Percentiles rank a stretch among this genome's conserved stretches.
phyloP scores from a whole-genome alignment of 2,329 filamentous ascomycete species.

The Fusarium sororula region DNA sequence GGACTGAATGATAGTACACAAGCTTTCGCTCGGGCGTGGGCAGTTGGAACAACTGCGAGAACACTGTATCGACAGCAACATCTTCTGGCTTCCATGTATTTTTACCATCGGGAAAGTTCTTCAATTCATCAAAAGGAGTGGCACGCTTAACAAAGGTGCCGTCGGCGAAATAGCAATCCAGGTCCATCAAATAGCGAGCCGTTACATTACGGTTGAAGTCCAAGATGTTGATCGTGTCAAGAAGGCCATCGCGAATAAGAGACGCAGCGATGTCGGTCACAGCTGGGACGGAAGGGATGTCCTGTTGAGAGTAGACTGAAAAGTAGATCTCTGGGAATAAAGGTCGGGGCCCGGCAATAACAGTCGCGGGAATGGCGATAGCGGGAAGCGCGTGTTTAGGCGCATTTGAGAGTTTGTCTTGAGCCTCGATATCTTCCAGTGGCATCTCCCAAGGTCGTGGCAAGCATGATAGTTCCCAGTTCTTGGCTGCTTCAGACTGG shows the following conservation, averaged over 20 bases:
- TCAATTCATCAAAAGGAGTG: slow-evolving; percentile 89
- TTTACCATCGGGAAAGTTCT: slow-evolving; percentile 69
- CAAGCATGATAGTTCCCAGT: slow-evolving; percentile 78
- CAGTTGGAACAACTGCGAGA: slow-evolving; percentile 91
- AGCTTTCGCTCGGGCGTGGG: slow-evolving; percentile 90
- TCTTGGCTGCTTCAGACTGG: slow-evolving; percentile 75
- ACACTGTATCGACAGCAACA: slow-evolving; percentile 95
- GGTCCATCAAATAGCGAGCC: slow-evolving; percentile 89
- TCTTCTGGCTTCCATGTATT: slow-evolving; percentile 98
- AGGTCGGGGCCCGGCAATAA: slow-evolving; percentile 77
- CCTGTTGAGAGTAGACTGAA: slow-evolving; percentile 89
- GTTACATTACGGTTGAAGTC: slow-evolving; percentile 91
- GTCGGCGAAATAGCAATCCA: slow-evolving; percentile 93
- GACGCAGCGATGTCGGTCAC: slow-evolving; percentile 80
- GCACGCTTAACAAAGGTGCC: slow-evolving; percentile 93
- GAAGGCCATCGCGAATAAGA: slow-evolving; percentile 83
- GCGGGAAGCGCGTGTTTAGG: slow-evolving; percentile 81
- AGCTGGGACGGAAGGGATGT: slow-evolving; percentile 87
- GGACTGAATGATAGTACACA: slow-evolving; percentile 94
- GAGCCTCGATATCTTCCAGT: slow-evolving; percentile 67
- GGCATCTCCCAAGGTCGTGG: slow-evolving; percentile 75
- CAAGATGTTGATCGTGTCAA: slow-evolving; percentile 93
- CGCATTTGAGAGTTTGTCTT: slow-evolving; percentile 65
- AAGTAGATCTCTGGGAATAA: slow-evolving; percentile 94
- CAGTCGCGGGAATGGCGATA: slow-evolving; percentile 78